Evolutionary conservation across 805 yeast genomes (phyloP), one percentile per base, ranked within the genome.

Genomic region (Metschnikowia proteae): DNA sequence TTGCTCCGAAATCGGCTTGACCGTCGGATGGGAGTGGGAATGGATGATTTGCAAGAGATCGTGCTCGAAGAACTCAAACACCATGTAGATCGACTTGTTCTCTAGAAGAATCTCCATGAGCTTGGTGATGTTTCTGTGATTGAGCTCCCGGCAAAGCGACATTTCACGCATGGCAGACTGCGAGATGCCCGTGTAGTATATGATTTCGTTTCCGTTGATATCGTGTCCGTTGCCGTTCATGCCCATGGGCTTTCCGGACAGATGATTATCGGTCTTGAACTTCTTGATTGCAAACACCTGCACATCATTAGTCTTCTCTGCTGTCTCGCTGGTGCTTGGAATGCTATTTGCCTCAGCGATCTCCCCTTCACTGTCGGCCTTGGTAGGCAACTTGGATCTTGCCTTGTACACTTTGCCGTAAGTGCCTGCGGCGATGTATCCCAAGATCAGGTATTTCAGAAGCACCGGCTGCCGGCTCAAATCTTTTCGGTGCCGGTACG

Each of bases 371-470:
- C 48, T 38, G 45, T 50, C 54, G 2, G 46, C 26, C 32, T 43
- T 46, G 9, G 43, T 30, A 17, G 32, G 43, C 11, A 48, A 38
- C 56, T 66, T 63, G 6, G 83, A 75, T 52, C 79, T 79, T 6
- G 97, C 98, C 63, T 94, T 92, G 71, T 90, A 94, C 23, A 89
- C 96, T 50, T 89, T 80, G 49, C 99, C 99, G 66, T 94, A 94
- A 0, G 99, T 94, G 35, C 99, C 99, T 0, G 99, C 97, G 1
- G 99, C 99, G 50, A 94, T 94, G 66, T 94, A 94, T 0, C 99
- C 99, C 13, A 90, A 68, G 51, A 94, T 85, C 53, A 86, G 91
- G 67, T 91, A 94, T 58, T 84, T 86, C 45, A 85, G 84, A n/a
- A 89, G 69, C 3, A 94, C 96, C 2, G 87, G 82, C 29, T 80